Evolutionary conservation across 768 basidiomycete species (phyloP).

Genomic region (Boletus sp.): DNA sequence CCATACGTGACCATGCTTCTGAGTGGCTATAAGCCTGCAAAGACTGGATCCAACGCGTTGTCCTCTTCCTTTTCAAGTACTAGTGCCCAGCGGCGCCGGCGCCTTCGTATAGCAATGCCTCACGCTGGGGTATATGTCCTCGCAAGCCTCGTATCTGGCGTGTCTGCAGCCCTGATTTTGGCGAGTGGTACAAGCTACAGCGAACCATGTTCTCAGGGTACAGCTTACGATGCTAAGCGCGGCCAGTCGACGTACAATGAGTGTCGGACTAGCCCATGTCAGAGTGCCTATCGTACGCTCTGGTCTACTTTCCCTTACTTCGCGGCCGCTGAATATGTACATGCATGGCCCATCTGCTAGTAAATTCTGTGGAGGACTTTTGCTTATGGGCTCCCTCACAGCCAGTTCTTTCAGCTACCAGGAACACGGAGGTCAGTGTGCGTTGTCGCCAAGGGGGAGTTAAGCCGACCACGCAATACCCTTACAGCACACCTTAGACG

Average conservation of each 20-base stretch:
- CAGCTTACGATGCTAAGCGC: constrained; percentile 46
- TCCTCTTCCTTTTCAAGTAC: constrained; percentile 5
- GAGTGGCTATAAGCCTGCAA: constrained; percentile 22
- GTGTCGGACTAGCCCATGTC: constrained; percentile 63
- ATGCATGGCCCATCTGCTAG: constrained; percentile 26
- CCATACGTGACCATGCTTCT: constrained; percentile 16
- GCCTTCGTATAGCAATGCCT: constrained; percentile 20
- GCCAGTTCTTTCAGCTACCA: constrained; percentile 52
- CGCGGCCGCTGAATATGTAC: not conserved
- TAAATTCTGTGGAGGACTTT: constrained; percentile 56
- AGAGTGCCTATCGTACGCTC: constrained; percentile 56
- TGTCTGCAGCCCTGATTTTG: constrained; percentile 18
- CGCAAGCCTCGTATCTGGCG: constrained; percentile 17
- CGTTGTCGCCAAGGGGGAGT: constrained; percentile 5
- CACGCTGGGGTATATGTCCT: constrained; percentile 15
- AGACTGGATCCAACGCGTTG: not conserved
- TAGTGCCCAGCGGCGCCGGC: constrained; percentile 11
- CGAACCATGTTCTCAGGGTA: constrained; percentile 47
- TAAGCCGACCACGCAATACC: constrained; percentile 12
- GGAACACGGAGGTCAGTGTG: constrained; percentile 54
- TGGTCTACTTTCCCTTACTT: not conserved
- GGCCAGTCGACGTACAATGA: constrained; percentile 64
- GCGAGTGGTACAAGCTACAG: constrained; percentile 30
- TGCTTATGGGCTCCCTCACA: constrained; percentile 52
- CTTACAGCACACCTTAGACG: constrained; percentile 43